phyloP scores from a whole-genome alignment of 257 asterid genomes.

The Nicotiana sylvestris region DNA sequence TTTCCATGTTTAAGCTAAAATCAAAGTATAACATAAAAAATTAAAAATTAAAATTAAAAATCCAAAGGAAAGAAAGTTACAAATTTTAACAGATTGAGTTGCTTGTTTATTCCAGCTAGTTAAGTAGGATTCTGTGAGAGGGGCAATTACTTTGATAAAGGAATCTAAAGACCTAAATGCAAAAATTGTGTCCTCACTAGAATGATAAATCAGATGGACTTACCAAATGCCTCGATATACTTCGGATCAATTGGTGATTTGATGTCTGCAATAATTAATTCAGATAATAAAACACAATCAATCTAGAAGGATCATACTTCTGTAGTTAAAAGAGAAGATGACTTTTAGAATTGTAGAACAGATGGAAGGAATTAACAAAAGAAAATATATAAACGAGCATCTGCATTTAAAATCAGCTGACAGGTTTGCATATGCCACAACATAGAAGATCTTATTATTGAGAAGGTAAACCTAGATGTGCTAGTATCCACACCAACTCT shows the following conservation, averaged over 20 bases:
- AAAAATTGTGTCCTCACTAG: neutral
- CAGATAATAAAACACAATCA: slow-evolving; percentile 6
- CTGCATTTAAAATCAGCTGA: neutral
- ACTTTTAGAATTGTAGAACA: slow-evolving; percentile 1
- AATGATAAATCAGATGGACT: slow-evolving; percentile 25
- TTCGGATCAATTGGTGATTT: slow-evolving; percentile 84
- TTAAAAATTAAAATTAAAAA: neutral
- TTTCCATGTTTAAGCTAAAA: neutral
- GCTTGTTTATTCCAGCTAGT: neutral
- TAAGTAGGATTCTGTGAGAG: neutral
- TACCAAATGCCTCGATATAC: slow-evolving; percentile 95
- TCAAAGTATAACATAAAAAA: neutral
- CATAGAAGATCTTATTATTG: neutral
- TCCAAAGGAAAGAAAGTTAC: neutral
- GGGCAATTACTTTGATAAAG: neutral
- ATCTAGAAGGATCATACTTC: neutral
- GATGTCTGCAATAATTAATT: slow-evolving; percentile 54
- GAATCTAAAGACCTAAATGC: neutral
- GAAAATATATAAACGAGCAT: neutral
- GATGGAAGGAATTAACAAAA: neutral
- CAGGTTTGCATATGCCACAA: slow-evolving; percentile 10
- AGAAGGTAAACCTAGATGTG: neutral
- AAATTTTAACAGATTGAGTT: neutral
- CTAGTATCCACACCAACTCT: too few relatives aligned
- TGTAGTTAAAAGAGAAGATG: neutral